Conservation (phyloP, 2,329 filamentous ascomycete species). For the Cercospora zeae-maydis region DNA sequence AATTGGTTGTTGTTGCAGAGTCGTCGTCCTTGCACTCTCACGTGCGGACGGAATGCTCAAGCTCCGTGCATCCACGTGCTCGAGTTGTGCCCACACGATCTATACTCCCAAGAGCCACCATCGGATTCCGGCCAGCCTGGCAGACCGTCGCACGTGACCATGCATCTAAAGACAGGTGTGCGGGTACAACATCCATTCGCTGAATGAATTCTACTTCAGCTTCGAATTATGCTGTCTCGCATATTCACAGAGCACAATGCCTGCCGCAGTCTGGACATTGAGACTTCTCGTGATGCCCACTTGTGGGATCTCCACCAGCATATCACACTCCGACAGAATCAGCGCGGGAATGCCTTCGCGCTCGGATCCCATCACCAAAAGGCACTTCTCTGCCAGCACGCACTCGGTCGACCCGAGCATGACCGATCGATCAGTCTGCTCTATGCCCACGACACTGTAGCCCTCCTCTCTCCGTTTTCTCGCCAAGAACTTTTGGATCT, state of each 20-base stretch:
- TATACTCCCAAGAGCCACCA: not conserved
- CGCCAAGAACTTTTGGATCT: slow-evolving; percentile 38
- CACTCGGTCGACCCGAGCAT: slow-evolving; percentile 41
- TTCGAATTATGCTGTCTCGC: slow-evolving; percentile 38
- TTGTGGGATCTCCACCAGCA: slow-evolving; percentile 53
- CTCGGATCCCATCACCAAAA: slow-evolving; percentile 51
- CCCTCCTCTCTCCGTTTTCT: slow-evolving; percentile 46
- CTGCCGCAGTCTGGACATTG: slow-evolving; percentile 55
- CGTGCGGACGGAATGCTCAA: not conserved
- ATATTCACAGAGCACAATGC: slow-evolving; percentile 52
- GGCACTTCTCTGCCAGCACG: slow-evolving; percentile 35
- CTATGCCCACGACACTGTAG: slow-evolving; percentile 51
- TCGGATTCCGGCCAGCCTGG: not conserved
- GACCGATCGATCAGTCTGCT: slow-evolving; percentile 51
- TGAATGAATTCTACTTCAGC: not conserved
- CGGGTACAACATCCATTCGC: not conserved
- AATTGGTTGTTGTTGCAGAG: no score
- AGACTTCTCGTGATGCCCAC: slow-evolving; percentile 52
- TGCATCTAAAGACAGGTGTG: no score
- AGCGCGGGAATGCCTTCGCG: slow-evolving; percentile 50
- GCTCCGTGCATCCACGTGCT: not conserved
- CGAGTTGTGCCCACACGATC: no score
- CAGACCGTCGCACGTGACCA: not conserved
- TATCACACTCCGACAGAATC: slow-evolving; percentile 48
- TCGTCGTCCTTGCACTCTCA: not conserved